Evolutionary conservation across 2,329 filamentous ascomycete species (phyloP).

Genomic region (Apiospora marii): DNA sequence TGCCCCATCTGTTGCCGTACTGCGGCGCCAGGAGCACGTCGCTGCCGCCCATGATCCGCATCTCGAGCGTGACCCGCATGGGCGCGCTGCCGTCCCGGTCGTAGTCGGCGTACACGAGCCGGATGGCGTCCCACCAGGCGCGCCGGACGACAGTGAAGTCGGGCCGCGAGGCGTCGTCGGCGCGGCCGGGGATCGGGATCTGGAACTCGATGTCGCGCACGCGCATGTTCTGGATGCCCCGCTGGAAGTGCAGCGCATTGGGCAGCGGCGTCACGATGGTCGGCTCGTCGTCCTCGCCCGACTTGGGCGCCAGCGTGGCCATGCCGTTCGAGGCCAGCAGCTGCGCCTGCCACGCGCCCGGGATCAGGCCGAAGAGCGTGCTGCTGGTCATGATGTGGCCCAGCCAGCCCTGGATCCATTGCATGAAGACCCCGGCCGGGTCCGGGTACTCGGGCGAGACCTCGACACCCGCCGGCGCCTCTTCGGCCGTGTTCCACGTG

Average conservation of each 20-base stretch:
- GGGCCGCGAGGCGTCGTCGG: conserved; percentile 40
- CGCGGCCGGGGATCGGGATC: conserved; percentile 49
- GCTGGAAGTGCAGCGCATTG: conserved; percentile 56
- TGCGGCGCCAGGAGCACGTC: conserved; percentile 54
- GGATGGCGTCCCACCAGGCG: conserved; percentile 60
- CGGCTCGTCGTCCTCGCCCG: conserved; percentile 31
- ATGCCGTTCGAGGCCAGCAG: conserved; percentile 47
- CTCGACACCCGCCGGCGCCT: conserved; percentile 38
- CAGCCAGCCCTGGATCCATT: conserved; percentile 33
- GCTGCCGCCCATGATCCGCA: conserved; percentile 53
- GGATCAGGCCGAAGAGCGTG: conserved; percentile 36
- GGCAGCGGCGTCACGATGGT: conserved; percentile 51
- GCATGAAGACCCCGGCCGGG: conserved; percentile 43
- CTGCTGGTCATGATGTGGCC: conserved; percentile 9
- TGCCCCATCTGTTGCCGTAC: conserved; percentile 48
- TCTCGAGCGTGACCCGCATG: conserved; percentile 53
- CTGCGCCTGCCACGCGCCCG: conserved; percentile 32
- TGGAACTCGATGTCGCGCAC: conserved; percentile 55
- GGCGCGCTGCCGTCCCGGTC: conserved; percentile 38
- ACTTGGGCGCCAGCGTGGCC: conserved; percentile 36
- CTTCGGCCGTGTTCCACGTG: conserved; percentile 50
- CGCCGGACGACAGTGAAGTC: conserved; percentile 52
- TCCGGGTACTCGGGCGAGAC: conserved; percentile 45
- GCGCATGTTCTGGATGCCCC: conserved; percentile 54
- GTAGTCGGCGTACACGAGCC: conserved; percentile 50